Base-by-base conservation (phyloP, 345 rosid genomes). In the Iberis pinnata region DNA sequence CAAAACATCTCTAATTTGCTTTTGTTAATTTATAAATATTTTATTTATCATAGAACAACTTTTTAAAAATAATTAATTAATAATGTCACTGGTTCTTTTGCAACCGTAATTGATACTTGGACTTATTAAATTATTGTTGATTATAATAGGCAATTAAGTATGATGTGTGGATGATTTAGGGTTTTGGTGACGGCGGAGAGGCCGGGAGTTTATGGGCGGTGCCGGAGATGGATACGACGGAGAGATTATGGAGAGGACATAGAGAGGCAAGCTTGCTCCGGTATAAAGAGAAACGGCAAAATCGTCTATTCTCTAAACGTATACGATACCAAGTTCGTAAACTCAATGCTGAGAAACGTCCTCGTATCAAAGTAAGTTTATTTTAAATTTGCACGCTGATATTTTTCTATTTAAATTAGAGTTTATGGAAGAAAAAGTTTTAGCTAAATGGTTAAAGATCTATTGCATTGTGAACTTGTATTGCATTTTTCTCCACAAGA, bases 291-390 rank as follows among this genome's bases (percentile, higher is more conserved):
- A 90, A 90, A 65, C 80, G 98, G 43, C 92, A 75, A 43, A 84
- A 41, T 58, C 76, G 98, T 43, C 95, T 90, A 44, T 90, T 90
- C 74, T 59, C 89, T 10, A 90, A 87, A 67, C 70, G 89, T 20
- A 79, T 90, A 19, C 81, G 96, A 7, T 90, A 90, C 53, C 70
- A 90, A 73, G 98, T 90, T 58, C 77, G 98, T 49, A 90, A 87
- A 76, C 82, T 84, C 66, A 90, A 90, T 42, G 98, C 98, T 2
- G 92, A 90, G 72, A 87, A 84, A 38, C 96, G 98, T 31, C 98
- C 98, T 43, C 82, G 98, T 2, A 49, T 84, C 35, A 90, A 87
- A 92, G 95, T 73, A 70, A 10, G 40, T 11, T 38, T 58, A 27
- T 5, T 15, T 62, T n/a, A n/a, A n/a, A n/a, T n/a, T n/a, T n/a